Base-by-base conservation (phyloP, 1,284 basidiomycete species). In the Ustilago vetiveriae region DNA sequence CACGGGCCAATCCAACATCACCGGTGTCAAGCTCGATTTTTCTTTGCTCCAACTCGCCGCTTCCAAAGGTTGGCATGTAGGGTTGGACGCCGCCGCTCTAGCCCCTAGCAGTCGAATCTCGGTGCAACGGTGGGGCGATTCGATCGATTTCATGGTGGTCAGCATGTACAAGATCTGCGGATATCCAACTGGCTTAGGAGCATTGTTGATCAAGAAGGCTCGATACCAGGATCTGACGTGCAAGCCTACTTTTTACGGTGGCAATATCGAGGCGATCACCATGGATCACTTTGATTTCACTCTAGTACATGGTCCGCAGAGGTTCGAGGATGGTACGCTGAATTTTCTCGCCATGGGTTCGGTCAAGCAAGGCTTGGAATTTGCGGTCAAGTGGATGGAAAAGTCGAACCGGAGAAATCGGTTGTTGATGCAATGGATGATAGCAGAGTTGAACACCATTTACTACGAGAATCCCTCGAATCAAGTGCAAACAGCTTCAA, bases 151-250 rank as follows among this genome's bases (percentile, higher is more conserved):
- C 23, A 60, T 60, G 56, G 52, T 67, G 1, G 48, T 67, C 1
- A 47, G 42, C 23, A 24, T 60, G 24, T 67, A 66, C 47, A 66
- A 66, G 48, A 66, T 66, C 43, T 45, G 47, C 13, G 63, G 63
- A 9, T 66, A 47, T 24, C 63, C 63, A 2, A 66, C 63, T 0
- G 63, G 63, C 0, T 4, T 67, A 0, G 64, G 64, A 0, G 64
- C 57, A 3, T 27, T 67, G 21, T 22, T 67, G 4, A 0, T 67
- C 30, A 36, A 33, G 4, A 67, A 67, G 17, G 30, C 17, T 1
- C 37, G 22, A 17, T 67, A 67, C 19, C 41, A 14, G 3, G 35
- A 42, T 9, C 6, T 56, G 47, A 39, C 33, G 0, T 3, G n/a
- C 1, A 67, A 56, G 11, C 6, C n/a, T 2, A 67, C 64, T 14